These are phyloP conservation scores for Marasmius oreades DNA, from an alignment of 1,284 basidiomycete species.

Conservation along the genomic window DNA sequence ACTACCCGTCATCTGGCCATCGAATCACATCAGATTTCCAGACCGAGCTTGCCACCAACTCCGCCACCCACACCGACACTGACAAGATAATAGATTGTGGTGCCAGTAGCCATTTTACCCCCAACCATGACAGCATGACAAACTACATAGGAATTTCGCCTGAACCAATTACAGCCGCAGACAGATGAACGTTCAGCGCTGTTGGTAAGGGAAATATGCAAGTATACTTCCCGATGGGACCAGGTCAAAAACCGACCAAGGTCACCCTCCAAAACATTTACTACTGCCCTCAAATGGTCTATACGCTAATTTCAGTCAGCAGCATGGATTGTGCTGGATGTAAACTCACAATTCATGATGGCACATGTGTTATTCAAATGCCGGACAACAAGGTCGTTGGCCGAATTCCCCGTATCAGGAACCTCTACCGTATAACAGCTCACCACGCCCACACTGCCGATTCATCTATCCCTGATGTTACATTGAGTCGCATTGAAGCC, in stretches of 20 bases:
- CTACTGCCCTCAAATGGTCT: constrained; percentile 30
- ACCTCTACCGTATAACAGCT: constrained; percentile 25
- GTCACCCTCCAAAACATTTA: constrained; percentile 28
- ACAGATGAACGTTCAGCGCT: constrained; percentile 18
- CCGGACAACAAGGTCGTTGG: constrained; percentile 19
- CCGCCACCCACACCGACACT: neutral
- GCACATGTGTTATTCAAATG: too few relatives aligned
- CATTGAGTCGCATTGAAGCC: constrained; percentile 22
- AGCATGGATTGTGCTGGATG: constrained; percentile 24
- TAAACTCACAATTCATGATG: constrained; percentile 19
- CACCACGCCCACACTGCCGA: neutral
- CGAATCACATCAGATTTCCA: constrained; percentile 1
- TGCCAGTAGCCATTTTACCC: constrained; percentile 22
- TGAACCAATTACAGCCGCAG: constrained; percentile 20
- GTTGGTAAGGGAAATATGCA: constrained; percentile 19
- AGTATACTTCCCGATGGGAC: constrained; percentile 15
- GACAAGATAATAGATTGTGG: constrained; percentile 20
- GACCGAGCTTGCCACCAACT: neutral
- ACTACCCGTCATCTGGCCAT: neutral
- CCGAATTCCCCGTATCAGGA: constrained; percentile 20
- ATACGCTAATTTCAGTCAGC: constrained; percentile 30
- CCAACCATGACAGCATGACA: constrained; percentile 13
- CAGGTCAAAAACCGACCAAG: constrained; percentile 14
- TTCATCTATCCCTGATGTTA: neutral
- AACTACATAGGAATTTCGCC: constrained; percentile 19